phyloP scores from a whole-genome alignment of 345 rosid species.

The Linum trigynum region DNA sequence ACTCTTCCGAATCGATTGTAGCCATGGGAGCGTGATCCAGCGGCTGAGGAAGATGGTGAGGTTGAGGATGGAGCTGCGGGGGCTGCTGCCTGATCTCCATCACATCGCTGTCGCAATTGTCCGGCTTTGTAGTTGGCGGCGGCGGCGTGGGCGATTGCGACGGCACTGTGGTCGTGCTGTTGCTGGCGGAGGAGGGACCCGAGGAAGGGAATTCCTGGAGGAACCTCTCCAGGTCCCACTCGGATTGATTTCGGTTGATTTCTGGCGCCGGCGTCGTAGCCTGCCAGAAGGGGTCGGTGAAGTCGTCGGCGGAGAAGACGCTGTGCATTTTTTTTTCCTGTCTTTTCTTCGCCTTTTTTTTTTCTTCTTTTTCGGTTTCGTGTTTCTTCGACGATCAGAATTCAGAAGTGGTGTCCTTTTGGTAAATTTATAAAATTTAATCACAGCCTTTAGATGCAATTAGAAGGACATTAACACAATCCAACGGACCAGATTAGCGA shows the following conservation, averaged over 20 bases:
- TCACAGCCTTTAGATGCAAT: too few species aligned
- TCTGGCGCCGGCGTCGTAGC: conserved; percentile 34
- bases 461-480: too few species aligned
- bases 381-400: too few species aligned
- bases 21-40: conserved; percentile 25
- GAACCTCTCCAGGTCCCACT: conserved; percentile 60
- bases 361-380: not conserved
- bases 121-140: conserved; percentile 29
- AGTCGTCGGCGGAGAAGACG: conserved; percentile 54
- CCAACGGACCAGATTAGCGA: too few species aligned
- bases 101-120: conserved; percentile 34
- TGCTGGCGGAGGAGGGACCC: conserved; percentile 23
- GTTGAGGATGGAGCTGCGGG: conserved; percentile 8
- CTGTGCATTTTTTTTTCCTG: conserved; percentile 13
- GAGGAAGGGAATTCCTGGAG: conserved; percentile 37
- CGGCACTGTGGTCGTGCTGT: conserved; percentile 22
- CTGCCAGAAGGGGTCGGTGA: conserved; percentile 55
- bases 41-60: conserved; percentile 18
- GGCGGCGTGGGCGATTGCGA: conserved; percentile 15
- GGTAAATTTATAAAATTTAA: too few species aligned
- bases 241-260: conserved; percentile 55
- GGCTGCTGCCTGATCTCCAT: conserved; percentile 30
- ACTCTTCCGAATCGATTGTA: conserved; percentile 33
- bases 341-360: not conserved
- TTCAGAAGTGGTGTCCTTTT: too few species aligned